Percentiles rank a stretch among this genome's conserved stretches.
Evolutionary conservation across 2,329 filamentous ascomycete species (phyloP).

Genomic region (Phialophora tarda): DNA sequence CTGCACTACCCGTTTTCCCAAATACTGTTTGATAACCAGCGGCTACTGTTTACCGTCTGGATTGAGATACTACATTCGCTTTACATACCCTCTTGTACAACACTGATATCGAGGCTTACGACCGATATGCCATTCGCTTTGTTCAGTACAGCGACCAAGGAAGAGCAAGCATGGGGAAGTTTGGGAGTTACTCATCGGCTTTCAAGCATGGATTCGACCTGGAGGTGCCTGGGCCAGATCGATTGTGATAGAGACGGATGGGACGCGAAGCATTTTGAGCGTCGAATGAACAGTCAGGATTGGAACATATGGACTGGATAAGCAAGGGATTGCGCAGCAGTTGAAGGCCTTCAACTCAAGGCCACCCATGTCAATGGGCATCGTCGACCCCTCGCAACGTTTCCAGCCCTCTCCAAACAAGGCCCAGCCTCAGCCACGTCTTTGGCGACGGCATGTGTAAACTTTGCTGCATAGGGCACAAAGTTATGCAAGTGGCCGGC

Average conservation of each 20-base stretch:
- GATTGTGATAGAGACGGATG: not conserved
- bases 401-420: not conserved
- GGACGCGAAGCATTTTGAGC: not conserved
- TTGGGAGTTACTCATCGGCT: slow-evolving; percentile 4
- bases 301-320: not conserved
- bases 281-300: not conserved
- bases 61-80: slow-evolving; percentile 34
- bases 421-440: slow-evolving; percentile 5
- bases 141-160: slow-evolving; percentile 14
- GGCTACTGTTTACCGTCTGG: slow-evolving; percentile 33
- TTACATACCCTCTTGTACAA: slow-evolving; percentile 31
- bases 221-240: not conserved
- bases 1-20: slow-evolving; percentile 5
- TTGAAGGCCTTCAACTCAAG: not conserved
- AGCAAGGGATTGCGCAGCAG: not conserved
- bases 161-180: slow-evolving; percentile 9
- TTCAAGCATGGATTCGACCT: not conserved
- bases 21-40: slow-evolving; percentile 23
- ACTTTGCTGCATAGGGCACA: not conserved
- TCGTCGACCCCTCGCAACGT: not conserved
- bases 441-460: not conserved
- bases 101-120: slow-evolving; percentile 33
- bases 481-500: not conserved
- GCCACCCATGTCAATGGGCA: not conserved
- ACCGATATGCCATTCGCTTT: slow-evolving; percentile 38